Percentiles rank a stretch among this genome's conserved stretches.
Evolutionary conservation across 2,329 filamentous ascomycete genomes (phyloP).

Genomic region (Neonectria ditissima): DNA sequence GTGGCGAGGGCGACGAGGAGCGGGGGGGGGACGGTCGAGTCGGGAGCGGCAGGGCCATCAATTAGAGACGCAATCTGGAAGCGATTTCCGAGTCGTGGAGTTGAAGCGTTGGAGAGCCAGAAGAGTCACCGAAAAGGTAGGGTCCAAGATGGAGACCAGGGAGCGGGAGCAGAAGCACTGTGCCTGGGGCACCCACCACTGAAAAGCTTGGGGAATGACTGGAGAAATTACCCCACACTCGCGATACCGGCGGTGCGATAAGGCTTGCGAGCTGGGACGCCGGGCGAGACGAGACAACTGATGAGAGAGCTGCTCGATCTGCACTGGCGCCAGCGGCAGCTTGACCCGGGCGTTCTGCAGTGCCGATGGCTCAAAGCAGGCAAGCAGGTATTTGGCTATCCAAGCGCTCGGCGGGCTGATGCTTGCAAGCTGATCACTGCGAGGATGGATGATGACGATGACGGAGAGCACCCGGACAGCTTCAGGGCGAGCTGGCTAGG

Average conservation of each 20-base stretch:
- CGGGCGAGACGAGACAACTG: constrained; percentile 25
- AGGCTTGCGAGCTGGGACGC: constrained; percentile 7
- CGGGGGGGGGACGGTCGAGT: neutral
- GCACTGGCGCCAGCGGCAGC: neutral
- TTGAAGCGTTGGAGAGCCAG: constrained; percentile 10
- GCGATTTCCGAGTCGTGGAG: neutral
- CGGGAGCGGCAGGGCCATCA: neutral
- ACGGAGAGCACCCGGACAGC: neutral
- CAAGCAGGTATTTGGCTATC: neutral
- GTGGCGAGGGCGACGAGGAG: neutral
- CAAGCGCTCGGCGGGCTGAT: neutral
- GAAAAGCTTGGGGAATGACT: constrained; percentile 34
- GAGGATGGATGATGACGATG: constrained; percentile 3
- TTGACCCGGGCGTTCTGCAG: neutral
- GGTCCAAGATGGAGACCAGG: constrained; percentile 9
- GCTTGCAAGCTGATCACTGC: neutral
- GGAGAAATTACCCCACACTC: constrained; percentile 43
- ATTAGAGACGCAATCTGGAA: neutral
- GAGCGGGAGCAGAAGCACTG: constrained; percentile 7
- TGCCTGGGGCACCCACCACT: constrained; percentile 33
- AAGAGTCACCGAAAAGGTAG: constrained; percentile 12
- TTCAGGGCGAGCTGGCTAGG: neutral
- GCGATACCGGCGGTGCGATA: constrained; percentile 45
- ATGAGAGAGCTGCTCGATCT: constrained; percentile 1
- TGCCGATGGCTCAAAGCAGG: neutral